Conservation (phyloP, 371 early-diverging fungal genomes). For the Fennellomyces sp. region DNA sequence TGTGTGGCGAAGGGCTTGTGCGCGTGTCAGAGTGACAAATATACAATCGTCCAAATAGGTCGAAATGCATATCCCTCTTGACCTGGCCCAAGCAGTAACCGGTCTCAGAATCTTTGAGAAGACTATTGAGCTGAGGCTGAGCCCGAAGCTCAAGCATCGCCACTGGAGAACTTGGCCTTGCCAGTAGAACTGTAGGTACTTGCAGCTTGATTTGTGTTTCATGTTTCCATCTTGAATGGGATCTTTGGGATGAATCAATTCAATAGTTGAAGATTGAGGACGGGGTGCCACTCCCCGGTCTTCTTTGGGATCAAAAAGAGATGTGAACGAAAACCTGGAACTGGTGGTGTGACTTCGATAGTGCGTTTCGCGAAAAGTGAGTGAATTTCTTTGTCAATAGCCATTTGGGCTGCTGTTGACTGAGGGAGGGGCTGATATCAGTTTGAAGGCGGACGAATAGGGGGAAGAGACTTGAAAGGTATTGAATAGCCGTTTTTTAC, state of each 20-base stretch:
- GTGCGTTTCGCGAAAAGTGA: background rate
- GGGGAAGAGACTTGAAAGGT: background rate
- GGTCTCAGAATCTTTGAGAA: constrained; percentile 33
- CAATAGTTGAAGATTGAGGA: constrained; percentile 24
- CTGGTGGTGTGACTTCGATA: background rate
- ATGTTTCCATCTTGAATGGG: constrained; percentile 32
- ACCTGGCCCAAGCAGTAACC: constrained; percentile 22
- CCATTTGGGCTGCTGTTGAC: background rate
- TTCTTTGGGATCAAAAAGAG: constrained; percentile 26
- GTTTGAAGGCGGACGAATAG: background rate
- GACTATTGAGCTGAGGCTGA: constrained; percentile 24
- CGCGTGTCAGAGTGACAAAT: constrained; percentile 2
- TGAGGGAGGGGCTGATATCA: background rate
- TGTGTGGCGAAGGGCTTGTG: constrained; percentile 9
- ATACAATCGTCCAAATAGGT: constrained; percentile 32
- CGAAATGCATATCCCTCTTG: constrained; percentile 16
- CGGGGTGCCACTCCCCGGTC: constrained; percentile 19
- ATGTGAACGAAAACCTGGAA: constrained; percentile 12
- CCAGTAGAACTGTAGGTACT: constrained; percentile 25
- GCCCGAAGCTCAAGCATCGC: constrained; percentile 30
- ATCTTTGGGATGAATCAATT: constrained; percentile 11
- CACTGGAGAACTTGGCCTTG: constrained; percentile 22
- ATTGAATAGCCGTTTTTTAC: background rate
- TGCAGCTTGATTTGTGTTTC: constrained; percentile 1
- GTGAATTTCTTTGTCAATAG: background rate